These are phyloP conservation scores for Diaporthe vexans DNA, from an alignment of 2,329 filamentous ascomycete genomes.

Conservation along the genomic window DNA sequence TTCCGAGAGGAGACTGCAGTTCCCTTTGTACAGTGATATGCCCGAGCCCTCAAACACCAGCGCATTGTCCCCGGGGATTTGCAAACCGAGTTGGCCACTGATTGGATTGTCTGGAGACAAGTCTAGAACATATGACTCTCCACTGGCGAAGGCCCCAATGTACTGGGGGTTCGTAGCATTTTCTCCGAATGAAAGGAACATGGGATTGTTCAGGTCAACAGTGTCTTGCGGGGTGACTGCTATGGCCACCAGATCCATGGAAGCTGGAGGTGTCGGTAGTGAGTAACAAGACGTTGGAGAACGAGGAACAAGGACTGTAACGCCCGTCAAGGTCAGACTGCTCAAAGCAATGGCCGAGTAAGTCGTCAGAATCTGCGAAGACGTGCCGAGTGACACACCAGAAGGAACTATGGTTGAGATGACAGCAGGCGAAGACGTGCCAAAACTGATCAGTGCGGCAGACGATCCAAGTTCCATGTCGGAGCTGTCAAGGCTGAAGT, in stretches of 20 bases:
- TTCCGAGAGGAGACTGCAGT: slow-evolving; percentile 43
- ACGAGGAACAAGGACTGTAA: slow-evolving; percentile 44
- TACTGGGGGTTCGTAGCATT: slow-evolving; percentile 46
- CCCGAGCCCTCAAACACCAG: slow-evolving; percentile 45
- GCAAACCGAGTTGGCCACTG: slow-evolving; percentile 42
- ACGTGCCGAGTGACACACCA: slow-evolving; percentile 32
- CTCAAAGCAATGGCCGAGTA: slow-evolving; percentile 36
- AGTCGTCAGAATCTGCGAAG: slow-evolving; percentile 34
- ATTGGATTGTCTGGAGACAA: slow-evolving; percentile 42
- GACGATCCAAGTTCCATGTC: slow-evolving; percentile 33
- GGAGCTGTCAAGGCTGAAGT: slow-evolving; percentile 33
- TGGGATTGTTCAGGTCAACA: slow-evolving; percentile 39
- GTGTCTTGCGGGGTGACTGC: slow-evolving; percentile 38
- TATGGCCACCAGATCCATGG: slow-evolving; percentile 44
- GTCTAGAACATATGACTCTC: slow-evolving; percentile 43
- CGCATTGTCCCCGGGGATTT: slow-evolving; percentile 41
- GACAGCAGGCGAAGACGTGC: slow-evolving; percentile 39
- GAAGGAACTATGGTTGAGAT: slow-evolving; percentile 34
- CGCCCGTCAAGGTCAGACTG: slow-evolving; percentile 42
- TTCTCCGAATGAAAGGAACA: slow-evolving; percentile 45
- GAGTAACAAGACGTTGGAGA: slow-evolving; percentile 46
- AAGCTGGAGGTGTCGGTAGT: slow-evolving; percentile 43
- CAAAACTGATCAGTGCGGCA: slow-evolving; percentile 39
- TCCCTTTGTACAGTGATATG: slow-evolving; percentile 44
- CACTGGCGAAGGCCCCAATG: slow-evolving; percentile 43